Conservation (phyloP, 2,329 filamentous ascomycete genomes). For the Alternaria sp. region DNA sequence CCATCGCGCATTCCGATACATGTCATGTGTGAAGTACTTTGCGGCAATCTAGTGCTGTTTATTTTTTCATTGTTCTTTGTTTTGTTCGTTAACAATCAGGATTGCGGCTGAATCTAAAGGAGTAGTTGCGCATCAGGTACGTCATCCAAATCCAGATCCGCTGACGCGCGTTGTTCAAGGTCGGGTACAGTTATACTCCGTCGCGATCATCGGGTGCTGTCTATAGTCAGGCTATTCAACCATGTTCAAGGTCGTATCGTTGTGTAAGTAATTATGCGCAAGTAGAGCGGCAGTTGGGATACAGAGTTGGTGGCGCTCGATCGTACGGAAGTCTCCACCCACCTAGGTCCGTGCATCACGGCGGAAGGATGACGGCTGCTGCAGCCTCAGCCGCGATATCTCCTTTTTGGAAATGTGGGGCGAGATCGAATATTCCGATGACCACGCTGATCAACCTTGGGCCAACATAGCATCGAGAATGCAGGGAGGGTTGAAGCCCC, state of each 20-base stretch:
- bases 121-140: not conserved
- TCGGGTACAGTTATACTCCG: not conserved
- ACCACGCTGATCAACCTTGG: not conserved
- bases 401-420: constrained; percentile 1
- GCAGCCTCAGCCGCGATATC: constrained; percentile 3
- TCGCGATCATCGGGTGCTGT: not conserved
- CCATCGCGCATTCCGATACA: not conserved
- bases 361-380: not conserved
- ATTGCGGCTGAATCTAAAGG: not conserved
- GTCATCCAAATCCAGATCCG: not conserved
- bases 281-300: not conserved
- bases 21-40: not conserved
- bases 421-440: not conserved
- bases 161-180: not conserved
- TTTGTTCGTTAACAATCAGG: not conserved
- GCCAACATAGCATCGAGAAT: not conserved
- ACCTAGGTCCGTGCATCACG: not conserved
- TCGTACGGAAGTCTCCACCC: not conserved
- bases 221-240: not conserved
- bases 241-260: not conserved
- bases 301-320: not conserved
- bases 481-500: not conserved
- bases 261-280: not conserved
- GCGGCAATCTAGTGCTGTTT: not conserved
- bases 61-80: not conserved